Evolutionary conservation across 202 grass and related monocot species (phyloP), one percentile per base, ranked within the genome.

Genomic region (Elaeis oleifera): DNA sequence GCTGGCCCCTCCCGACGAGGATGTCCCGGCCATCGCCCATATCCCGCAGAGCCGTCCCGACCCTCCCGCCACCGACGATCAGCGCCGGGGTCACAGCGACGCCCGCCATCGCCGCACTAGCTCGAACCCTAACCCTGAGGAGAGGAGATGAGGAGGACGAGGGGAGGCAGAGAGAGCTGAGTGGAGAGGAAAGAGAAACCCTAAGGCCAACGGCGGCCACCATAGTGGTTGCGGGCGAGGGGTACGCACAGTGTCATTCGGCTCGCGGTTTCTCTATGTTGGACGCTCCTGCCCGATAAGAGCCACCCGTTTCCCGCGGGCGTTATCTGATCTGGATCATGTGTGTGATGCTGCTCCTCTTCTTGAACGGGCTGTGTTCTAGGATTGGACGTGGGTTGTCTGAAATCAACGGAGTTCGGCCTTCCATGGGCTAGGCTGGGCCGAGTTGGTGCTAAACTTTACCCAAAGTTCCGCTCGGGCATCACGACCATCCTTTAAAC

Each of bases 61-160:
- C 87, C 17, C 84, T 53, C 17, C 91, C 84, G 49, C 84, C 81
- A 53, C 91, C 87, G 23, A 96, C 81, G 22, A 90, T 86, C 59
- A 90, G 79, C 21, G 81, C 79, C 32, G 87, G 81, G 17, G 82
- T 55, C 63, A 96, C 76, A 50, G 78, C 73, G 5, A 57, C 16
- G 22, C 51, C 19, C 19, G 85, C 67, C 70, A 80, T 78, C 22
- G 69, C 71, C 6, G 78, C 74, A 5, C 77, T 75, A 16, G 60
- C 74, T 64, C 63, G 59, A 73, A 60, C 55, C 69, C 64, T 71
- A 21, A 56, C 71, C 16, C 27, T 6, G 9, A 70, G 8, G 3
- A 18, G 50, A 5, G 29, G 18, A 6, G 80, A 67, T 16, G 53
- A 66, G 48, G 36, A 20, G 27, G 18, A 65, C 57, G 27, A 23